Conservation (phyloP, 768 basidiomycete genomes). For the Lentinula sp. region DNA sequence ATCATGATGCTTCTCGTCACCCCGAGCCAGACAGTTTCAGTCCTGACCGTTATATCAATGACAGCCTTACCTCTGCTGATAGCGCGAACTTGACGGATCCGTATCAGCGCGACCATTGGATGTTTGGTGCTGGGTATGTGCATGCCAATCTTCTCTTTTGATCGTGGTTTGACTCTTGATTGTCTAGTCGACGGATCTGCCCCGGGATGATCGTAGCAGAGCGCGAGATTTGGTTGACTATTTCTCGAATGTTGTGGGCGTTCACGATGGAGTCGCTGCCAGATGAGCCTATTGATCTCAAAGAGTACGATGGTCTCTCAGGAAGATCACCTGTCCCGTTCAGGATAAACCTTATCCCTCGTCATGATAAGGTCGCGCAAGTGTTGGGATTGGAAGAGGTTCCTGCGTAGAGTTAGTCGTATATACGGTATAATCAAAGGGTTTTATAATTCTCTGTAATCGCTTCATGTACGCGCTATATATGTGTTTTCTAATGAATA, state of each 20-base stretch:
- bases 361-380: constrained; percentile 10
- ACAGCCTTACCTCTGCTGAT: constrained; percentile 21
- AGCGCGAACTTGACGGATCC: constrained; percentile 23
- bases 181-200: constrained; percentile 22
- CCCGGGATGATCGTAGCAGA: constrained; percentile 29
- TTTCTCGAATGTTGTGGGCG: constrained; percentile 28
- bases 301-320: constrained; percentile 27
- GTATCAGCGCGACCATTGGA: constrained; percentile 28
- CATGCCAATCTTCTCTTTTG: background rate
- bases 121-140: constrained; percentile 29
- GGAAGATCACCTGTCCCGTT: constrained; percentile 26
- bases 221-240: constrained; percentile 25
- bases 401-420: background rate
- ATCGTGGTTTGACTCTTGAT: background rate
- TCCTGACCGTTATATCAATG: constrained; percentile 28
- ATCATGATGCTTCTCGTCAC: constrained; percentile 21
- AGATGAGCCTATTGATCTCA: constrained; percentile 24
- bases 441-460: too few relatives aligned
- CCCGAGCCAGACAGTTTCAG: constrained; percentile 20
- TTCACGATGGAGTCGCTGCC: constrained; percentile 22
- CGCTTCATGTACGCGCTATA: too few relatives aligned
- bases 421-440: too few relatives aligned
- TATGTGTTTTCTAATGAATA: too few relatives aligned
- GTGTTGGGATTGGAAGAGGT: constrained; percentile 7
- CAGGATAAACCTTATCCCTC: constrained; percentile 13